Evolutionary conservation across 352 stramenopile genomes (phyloP), one percentile per base, ranked within the genome.

Genomic region (Globisporangium nunn): DNA sequence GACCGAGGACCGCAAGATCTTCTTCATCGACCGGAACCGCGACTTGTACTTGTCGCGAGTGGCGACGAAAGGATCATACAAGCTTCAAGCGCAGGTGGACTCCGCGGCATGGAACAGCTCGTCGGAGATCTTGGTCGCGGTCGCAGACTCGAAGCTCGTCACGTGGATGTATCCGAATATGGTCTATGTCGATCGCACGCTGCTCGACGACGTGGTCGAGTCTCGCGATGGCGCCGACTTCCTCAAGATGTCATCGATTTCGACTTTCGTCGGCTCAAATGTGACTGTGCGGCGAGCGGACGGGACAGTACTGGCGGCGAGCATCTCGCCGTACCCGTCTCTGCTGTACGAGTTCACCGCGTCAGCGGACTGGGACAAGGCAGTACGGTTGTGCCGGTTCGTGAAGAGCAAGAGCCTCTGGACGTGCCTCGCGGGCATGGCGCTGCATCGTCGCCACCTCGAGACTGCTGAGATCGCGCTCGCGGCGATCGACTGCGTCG

Each of bases 151-250:
- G 23, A 93, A 91, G 54, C 59, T 98, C 30, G 59, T 96, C 55
- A 91, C 85, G 1, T 98, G 86, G 85, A 88, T 81, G 59, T 96
- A 97, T 59, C 91, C 93, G 8, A 89, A 86, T 60, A 93, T 96
- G 68, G 81, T 96, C 3, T 96, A 91, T 58, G 79, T 97, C 35
- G 91, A 98, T 61, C 81, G 75, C n/a, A 96, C 95, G 37, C 72
- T 98, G 31, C 67, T 98, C 15, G 64, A 59, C 0, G 75, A 96
- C 44, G 74, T 93, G 2, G 72, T 91, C 18, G 85, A 94, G 49
- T 69, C 69, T 35, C 78, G 77, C 31, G 87, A 97, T 55, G 87
- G 63, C 2, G 63, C 66, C 1, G 77, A 94, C 39, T 96, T 96
- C 52, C 68, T 93, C 46, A 95, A 95, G 50, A 79, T 93, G 66